Evolutionary conservation across 371 early-diverging fungal species (phyloP).

Genomic region (Massospora cicadina): DNA sequence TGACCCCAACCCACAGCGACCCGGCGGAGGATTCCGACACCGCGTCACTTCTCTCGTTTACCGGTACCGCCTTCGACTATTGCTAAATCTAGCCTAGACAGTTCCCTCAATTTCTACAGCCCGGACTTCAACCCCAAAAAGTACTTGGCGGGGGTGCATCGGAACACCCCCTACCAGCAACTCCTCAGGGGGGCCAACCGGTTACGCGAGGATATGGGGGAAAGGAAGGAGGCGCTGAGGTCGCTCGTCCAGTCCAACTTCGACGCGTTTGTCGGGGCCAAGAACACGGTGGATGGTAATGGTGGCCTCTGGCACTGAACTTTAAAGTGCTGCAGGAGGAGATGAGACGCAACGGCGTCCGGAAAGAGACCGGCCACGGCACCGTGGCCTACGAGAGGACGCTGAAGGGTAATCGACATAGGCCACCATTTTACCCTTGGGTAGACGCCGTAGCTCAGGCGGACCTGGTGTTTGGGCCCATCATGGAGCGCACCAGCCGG

Average conservation of each 20-base stretch:
- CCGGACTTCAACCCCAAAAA: conserved; percentile 46
- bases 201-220: conserved; percentile 50
- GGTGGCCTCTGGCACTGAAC: neutral
- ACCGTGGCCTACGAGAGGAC: conserved; percentile 24
- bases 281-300: conserved; percentile 78
- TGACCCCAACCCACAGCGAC: too few relatives aligned
- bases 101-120: neutral
- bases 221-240: conserved; percentile 70
- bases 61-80: too few relatives aligned
- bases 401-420: conserved; percentile 16
- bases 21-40: neutral
- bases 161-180: conserved; percentile 60
- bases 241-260: conserved; percentile 83
- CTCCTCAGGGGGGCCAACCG: conserved; percentile 50
- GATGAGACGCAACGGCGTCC: conserved; percentile 66
- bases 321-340: conserved; percentile 61
- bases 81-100: too few relatives aligned
- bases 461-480: conserved; percentile 66
- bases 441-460: conserved; percentile 49
- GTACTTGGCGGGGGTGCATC: conserved; percentile 70
- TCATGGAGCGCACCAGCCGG: conserved; percentile 64
- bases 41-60: neutral
- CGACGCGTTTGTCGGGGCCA: conserved; percentile 89
- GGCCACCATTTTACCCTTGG: neutral
- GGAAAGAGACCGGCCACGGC: conserved; percentile 61